These are phyloP conservation scores for Fusarium devonianum DNA, from an alignment of 2,329 filamentous ascomycete species.

Conservation along the genomic window DNA sequence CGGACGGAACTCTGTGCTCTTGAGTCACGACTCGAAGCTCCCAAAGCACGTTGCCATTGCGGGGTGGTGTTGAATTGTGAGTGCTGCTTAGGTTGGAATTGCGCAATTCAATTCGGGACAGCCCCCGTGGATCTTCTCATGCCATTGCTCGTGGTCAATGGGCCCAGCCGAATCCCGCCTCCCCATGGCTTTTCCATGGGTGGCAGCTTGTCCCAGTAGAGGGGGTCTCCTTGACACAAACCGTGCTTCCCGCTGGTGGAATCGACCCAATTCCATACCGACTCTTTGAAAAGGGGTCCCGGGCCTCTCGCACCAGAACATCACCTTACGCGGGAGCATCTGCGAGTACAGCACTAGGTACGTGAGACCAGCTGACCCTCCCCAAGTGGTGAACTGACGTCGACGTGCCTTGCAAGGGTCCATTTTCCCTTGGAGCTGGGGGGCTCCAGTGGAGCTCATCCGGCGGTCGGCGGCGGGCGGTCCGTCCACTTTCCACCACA, in stretches of 20 bases:
- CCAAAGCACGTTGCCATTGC: constrained; percentile 18
- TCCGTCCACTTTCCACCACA: no score
- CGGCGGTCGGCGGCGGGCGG: constrained; percentile 14
- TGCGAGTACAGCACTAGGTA: no score
- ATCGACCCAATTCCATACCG: no score
- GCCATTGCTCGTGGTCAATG: constrained; percentile 14
- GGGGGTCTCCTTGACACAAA: neutral
- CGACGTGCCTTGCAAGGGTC: constrained; percentile 19
- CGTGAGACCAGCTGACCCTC: constrained; percentile 6
- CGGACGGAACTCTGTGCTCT: constrained; percentile 32
- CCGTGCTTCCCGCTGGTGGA: no score
- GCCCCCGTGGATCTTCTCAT: constrained; percentile 12
- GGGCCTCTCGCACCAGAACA: no score
- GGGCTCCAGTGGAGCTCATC: no score
- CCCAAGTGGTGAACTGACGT: constrained; percentile 26
- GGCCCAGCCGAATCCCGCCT: constrained; percentile 29
- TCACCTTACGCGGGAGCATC: constrained; percentile 4
- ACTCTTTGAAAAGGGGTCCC: no score
- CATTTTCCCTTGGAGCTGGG: neutral
- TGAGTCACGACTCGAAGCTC: constrained; percentile 18
- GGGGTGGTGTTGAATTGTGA: constrained; percentile 11
- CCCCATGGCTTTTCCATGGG: constrained; percentile 11
- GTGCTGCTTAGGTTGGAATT: no score
- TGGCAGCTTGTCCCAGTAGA: constrained; percentile 2
- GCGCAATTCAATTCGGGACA: constrained; percentile 14